Conservation (phyloP, 257 asterid genomes). For the Solanum peruvianum region DNA sequence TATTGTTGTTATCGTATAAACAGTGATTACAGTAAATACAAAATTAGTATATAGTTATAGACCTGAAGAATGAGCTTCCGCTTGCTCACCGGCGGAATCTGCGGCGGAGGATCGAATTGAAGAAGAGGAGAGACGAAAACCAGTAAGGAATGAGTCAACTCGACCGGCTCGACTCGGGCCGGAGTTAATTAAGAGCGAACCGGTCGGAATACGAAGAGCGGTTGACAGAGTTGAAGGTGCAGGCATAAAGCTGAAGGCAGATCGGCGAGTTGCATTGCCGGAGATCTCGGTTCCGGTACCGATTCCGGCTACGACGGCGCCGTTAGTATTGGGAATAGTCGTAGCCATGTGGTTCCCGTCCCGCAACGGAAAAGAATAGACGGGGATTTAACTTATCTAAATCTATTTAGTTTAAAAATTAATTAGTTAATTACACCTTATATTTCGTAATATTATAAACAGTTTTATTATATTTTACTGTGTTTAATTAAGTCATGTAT, state of each 20-base stretch:
- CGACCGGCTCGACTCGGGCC: neutral
- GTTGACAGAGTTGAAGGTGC: neutral
- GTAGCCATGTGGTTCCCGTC: neutral
- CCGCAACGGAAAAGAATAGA: neutral
- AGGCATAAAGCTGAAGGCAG: neutral
- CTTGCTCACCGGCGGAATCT: conserved; percentile 5
- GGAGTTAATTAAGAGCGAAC: neutral
- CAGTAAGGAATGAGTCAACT: neutral
- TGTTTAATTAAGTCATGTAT: too few species aligned
- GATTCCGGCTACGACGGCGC: neutral
- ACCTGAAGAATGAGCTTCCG: conserved; percentile 23
- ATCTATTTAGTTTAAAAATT: too few species aligned
- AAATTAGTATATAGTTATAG: neutral
- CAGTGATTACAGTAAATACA: neutral
- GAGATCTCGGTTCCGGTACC: conserved; percentile 1
- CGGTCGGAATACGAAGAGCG: conserved; percentile 1
- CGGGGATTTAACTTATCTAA: neutral
- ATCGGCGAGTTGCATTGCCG: neutral
- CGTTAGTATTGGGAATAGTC: neutral
- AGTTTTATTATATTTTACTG: too few species aligned
- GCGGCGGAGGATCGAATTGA: conserved; percentile 7
- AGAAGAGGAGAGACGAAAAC: neutral
- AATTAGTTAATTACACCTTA: too few species aligned
- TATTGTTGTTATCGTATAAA: neutral
- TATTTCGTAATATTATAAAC: too few species aligned